Base-by-base conservation (phyloP, 2,329 filamentous ascomycete genomes). In the Madurella mycetomatis region DNA sequence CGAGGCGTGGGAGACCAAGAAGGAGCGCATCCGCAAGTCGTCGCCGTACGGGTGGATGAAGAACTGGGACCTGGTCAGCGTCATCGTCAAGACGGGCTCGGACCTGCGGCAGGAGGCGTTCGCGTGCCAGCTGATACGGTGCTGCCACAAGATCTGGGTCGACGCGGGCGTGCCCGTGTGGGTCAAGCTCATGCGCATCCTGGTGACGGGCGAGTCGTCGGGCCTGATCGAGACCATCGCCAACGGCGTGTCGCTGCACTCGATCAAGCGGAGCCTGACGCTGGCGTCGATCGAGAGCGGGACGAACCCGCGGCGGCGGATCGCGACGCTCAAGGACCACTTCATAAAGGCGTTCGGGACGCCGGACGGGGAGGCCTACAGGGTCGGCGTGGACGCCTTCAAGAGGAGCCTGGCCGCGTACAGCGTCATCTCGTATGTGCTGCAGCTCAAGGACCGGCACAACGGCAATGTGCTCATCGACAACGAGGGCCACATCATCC, bases 11-110 rank as follows among this genome's bases (percentile, higher is more conserved):
- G 83, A 87, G 62, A 80, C 85, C 52, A 94, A 94, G 71, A 89
- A 87, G 65, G 89, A 92, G 70, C 86, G 89, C 17, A 90, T 94
- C 67, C 81, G 89, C 57, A 87, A 88, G 63, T 88, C 88, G 1
- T 92, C 88, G 0, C 89, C 89, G 0, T 94, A 92, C 66, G 89
- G 89, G 9, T 90, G 87, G 83, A 90, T 91, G 85, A 89, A 89
- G 73, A 92, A 91, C 66, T 94, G 89, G 89, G 89, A 94, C 65
- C 78, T 94, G 19, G 78, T 94, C 58, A 92, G 87, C 66, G 88
- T 94, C 56, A 94, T 94, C 66, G 86, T 94, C 63, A 94, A 94
- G 74, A 94, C 89, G 11, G 88, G 89, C 2, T 87, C 87, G 2
- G 88, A 94, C 70, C 74, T 94, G 57, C 80, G 89, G 48, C 89